These are phyloP conservation scores for Vickermania ingenoplastis DNA, from an alignment of 208 protist genomes.

Conservation along the genomic window DNA sequence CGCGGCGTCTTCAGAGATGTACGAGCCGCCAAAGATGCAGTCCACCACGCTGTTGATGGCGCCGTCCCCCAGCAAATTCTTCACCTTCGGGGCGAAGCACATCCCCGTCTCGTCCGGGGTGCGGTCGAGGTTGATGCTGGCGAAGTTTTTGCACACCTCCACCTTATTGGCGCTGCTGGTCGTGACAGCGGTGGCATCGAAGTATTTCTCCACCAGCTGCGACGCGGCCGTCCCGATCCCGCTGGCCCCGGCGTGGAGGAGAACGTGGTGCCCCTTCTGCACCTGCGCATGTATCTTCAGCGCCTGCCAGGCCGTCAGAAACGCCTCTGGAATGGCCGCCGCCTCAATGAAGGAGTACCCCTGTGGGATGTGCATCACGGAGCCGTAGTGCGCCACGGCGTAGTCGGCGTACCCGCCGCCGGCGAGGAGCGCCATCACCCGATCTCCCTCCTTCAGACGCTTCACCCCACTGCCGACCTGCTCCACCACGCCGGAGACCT, in stretches of 20 bases:
- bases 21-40: conserved; percentile 64
- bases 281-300: conserved; percentile 62
- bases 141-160: conserved; percentile 59
- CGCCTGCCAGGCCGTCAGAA: conserved; percentile 88
- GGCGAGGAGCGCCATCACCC: conserved; percentile 75
- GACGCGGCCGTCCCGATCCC: conserved; percentile 80
- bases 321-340: conserved; percentile 87
- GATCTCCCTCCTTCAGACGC: conserved; percentile 70
- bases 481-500: conserved; percentile 82
- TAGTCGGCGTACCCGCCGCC: conserved; percentile 91
- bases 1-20: conserved; percentile 45
- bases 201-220: conserved; percentile 80
- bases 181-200: conserved; percentile 46
- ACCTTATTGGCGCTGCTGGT: conserved; percentile 62
- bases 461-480: conserved; percentile 47
- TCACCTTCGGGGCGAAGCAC: conserved; percentile 61
- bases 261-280: conserved; percentile 53
- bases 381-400: conserved; percentile 58
- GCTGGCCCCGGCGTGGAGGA: conserved; percentile 84
- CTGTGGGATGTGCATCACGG: conserved; percentile 72
- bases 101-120: conserved; percentile 52
- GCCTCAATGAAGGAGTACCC: conserved; percentile 82
- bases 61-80: conserved; percentile 27
- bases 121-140: conserved; percentile 38
- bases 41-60: conserved; percentile 69